These are phyloP conservation scores for Solanum paucissectum DNA, from an alignment of 257 asterid genomes.

Conservation along the genomic window DNA sequence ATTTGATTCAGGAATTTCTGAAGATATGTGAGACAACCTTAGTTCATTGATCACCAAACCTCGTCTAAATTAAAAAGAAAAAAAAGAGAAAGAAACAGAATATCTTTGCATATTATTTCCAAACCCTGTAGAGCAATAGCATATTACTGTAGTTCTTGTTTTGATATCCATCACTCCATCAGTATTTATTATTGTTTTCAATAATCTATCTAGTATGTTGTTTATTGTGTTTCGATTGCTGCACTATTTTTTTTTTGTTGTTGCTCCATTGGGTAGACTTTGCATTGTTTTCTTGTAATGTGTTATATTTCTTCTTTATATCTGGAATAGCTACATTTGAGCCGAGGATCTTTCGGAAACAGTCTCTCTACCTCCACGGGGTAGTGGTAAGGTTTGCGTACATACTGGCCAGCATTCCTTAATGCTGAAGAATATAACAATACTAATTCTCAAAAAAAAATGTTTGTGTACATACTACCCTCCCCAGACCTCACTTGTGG, in stretches of 20 bases:
- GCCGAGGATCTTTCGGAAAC: background rate
- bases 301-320: background rate
- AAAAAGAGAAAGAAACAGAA: background rate
- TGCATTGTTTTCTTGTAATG: background rate
- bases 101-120: background rate
- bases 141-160: background rate
- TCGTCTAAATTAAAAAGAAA: background rate
- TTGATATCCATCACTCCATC: background rate
- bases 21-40: background rate
- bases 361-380: background rate
- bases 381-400: background rate
- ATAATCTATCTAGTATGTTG: background rate
- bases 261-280: background rate
- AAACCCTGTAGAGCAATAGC: background rate
- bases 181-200: too few relatives aligned
- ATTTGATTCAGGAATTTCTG: constrained; percentile 46
- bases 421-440: too few relatives aligned
- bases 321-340: background rate
- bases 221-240: background rate
- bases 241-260: too few relatives aligned
- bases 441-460: too few relatives aligned
- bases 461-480: background rate
- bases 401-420: background rate
- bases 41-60: constrained; percentile 1
- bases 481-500: background rate